Conservation (phyloP, 164 flowering plant genomes). For the Sedum album region DNA sequence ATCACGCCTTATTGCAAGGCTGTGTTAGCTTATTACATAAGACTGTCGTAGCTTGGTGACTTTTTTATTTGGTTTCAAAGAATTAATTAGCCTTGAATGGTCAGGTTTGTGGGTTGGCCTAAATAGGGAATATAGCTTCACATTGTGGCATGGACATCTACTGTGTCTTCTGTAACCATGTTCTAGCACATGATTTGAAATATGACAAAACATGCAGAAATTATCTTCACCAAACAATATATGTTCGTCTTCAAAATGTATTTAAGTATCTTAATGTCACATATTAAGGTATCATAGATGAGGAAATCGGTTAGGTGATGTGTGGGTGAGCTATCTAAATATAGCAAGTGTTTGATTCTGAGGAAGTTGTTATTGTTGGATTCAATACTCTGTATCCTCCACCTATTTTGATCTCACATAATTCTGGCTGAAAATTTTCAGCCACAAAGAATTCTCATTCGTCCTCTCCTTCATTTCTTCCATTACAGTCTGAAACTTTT, state of each 20-base stretch:
- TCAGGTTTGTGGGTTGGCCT: not conserved
- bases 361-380: slow-evolving; percentile 6
- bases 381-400: slow-evolving; percentile 1
- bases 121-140: not conserved
- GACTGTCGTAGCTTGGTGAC: not conserved
- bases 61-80: not conserved
- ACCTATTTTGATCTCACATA: slow-evolving; percentile 3
- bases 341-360: not conserved
- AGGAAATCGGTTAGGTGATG: slow-evolving; percentile 1
- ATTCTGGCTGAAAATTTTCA: not conserved
- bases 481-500: not conserved
- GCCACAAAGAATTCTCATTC: not conserved
- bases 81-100: not conserved
- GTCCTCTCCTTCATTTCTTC: not conserved
- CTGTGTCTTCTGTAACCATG: not conserved
- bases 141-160: slow-evolving; percentile 1
- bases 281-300: not conserved
- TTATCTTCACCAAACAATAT: not conserved
- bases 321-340: slow-evolving; percentile 8
- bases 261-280: not conserved
- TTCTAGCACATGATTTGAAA: not conserved
- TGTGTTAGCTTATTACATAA: not conserved
- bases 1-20: not conserved
- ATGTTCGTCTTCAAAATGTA: not conserved
- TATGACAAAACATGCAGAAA: too few relatives aligned